These are phyloP conservation scores for Amniculicola lignicola DNA, from an alignment of 495 filamentous ascomycete genomes.

Conservation along the genomic window DNA sequence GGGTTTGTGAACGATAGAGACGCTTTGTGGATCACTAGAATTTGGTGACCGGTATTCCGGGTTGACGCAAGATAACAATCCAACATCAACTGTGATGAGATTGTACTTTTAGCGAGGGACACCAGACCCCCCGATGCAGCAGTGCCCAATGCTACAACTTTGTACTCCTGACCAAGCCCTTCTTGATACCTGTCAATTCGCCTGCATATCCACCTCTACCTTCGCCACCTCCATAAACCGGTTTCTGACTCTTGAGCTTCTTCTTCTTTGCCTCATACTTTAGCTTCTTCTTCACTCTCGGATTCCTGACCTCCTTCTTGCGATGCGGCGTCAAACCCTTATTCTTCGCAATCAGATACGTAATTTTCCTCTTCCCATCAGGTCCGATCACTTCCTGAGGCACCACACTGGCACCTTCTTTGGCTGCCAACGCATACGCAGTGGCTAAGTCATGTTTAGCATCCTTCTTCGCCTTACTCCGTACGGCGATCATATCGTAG, in stretches of 20 bases:
- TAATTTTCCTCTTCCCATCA: slow-evolving; percentile 82
- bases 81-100: too few relatives aligned
- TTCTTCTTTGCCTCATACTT: slow-evolving; percentile 91
- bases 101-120: too few relatives aligned
- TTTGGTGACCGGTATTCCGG: too few relatives aligned
- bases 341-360: slow-evolving; percentile 92
- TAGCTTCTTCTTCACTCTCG: slow-evolving; percentile 95
- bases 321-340: slow-evolving; percentile 86
- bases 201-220: slow-evolving; percentile 83
- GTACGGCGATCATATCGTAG: slow-evolving; percentile 78
- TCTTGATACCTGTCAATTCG: slow-evolving; percentile 95
- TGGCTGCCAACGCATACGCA: slow-evolving; percentile 51
- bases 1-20: too few relatives aligned
- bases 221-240: slow-evolving; percentile 84
- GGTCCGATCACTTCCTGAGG: slow-evolving; percentile 59
- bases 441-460: slow-evolving; percentile 63
- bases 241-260: slow-evolving; percentile 80
- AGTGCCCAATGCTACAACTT: too few relatives aligned
- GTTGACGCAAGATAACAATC: too few relatives aligned
- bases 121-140: too few relatives aligned
- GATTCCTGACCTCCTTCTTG: slow-evolving; percentile 91
- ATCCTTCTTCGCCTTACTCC: slow-evolving; percentile 66
- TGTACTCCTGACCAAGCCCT: slow-evolving; percentile 83
- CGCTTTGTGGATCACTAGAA: too few relatives aligned
- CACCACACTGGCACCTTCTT: slow-evolving; percentile 58